A percentile compares a stretch with the other conserved stretches of the same genome.
phyloP scores from a whole-genome alignment of 257 asterid genomes.

The Jaltomata sinuosa region DNA sequence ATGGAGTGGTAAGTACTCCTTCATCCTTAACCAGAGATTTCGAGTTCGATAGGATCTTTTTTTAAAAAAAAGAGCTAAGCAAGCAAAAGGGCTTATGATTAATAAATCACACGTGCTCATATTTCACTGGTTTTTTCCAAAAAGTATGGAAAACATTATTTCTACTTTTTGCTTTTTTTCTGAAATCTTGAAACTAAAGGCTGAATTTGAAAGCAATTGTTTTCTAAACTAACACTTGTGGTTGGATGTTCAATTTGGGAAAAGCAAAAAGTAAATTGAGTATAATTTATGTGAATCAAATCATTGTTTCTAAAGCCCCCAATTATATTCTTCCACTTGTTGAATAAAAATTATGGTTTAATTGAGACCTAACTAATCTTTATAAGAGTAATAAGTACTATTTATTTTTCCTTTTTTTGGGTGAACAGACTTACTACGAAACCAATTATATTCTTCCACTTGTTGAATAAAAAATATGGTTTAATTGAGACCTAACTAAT shows the following conservation, averaged over 20 bases:
- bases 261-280: neutral
- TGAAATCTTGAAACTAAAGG: constrained; percentile 6
- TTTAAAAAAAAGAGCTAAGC: neutral
- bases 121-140: neutral
- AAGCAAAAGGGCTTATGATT: neutral
- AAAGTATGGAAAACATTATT: neutral
- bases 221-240: neutral
- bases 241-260: neutral
- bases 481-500: neutral
- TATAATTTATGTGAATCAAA: neutral
- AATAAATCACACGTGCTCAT: neutral
- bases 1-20: too few species aligned
- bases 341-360: neutral
- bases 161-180: neutral
- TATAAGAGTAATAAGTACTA: neutral
- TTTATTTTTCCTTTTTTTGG: neutral
- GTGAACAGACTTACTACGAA: neutral
- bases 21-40: too few species aligned
- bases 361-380: neutral
- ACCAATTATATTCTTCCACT: neutral
- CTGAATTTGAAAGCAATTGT: neutral
- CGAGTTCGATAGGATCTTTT: too few species aligned
- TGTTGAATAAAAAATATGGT: neutral
- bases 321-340: neutral
- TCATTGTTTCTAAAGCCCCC: neutral